Evolutionary conservation across 139 green algal species (phyloP).

Genomic region (Gonium pectorale): DNA sequence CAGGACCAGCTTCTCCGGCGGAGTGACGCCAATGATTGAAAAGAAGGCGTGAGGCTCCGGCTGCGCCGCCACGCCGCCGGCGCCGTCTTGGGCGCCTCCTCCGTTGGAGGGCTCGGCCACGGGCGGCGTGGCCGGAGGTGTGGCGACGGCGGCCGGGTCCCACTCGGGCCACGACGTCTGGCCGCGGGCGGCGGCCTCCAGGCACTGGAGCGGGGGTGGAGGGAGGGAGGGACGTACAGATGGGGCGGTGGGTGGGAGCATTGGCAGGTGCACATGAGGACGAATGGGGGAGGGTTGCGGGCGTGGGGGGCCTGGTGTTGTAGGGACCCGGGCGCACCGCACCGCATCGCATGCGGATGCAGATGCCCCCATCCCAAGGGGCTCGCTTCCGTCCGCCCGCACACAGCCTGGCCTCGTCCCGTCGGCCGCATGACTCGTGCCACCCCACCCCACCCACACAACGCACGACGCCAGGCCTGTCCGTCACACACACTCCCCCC

Average conservation of each 20-base stretch:
- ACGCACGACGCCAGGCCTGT: too few relatives aligned
- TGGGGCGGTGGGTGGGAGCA: too few relatives aligned
- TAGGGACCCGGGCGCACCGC: too few relatives aligned
- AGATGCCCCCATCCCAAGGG: too few relatives aligned
- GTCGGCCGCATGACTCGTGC: not conserved
- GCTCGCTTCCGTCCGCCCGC: too few relatives aligned
- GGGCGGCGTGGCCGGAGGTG: conserved; percentile 7
- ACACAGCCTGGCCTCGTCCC: too few relatives aligned
- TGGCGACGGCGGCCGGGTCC: not conserved
- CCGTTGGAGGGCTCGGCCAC: not conserved
- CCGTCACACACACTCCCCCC: not conserved
- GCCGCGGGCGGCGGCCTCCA: not conserved
- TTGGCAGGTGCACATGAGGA: too few relatives aligned
- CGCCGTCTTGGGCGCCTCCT: not conserved
- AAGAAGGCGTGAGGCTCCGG: conserved; percentile 40
- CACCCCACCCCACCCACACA: not conserved
- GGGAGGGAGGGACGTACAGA: not conserved
- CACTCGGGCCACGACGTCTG: not conserved
- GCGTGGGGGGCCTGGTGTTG: too few relatives aligned
- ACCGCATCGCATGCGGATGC: too few relatives aligned
- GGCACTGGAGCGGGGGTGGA: conserved; percentile 16
- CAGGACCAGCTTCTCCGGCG: not conserved
- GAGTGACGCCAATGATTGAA: not conserved
- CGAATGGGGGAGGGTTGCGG: too few relatives aligned
- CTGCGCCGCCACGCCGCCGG: not conserved